Evolutionary conservation across 164 flowering plant genomes (phyloP).

Genomic region (Vitis rotundifolia): DNA sequence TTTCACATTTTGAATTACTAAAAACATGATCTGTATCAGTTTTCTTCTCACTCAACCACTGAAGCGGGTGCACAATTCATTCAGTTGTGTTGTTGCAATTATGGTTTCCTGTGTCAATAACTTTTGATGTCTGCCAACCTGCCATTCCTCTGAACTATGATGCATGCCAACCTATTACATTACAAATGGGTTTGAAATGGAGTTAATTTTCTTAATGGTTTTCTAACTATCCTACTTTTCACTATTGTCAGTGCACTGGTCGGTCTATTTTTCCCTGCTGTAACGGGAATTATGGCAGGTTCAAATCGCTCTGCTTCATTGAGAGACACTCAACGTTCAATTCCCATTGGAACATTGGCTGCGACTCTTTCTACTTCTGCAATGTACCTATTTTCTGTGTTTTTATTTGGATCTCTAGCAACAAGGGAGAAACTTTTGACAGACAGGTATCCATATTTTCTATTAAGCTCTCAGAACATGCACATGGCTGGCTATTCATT

Average conservation of each 20-base stretch:
- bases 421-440: constrained; percentile 87
- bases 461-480: background rate
- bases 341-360: constrained; percentile 92
- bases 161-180: background rate
- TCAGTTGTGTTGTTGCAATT: too few species aligned
- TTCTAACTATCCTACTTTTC: constrained; percentile 9
- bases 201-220: background rate
- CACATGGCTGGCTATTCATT: background rate
- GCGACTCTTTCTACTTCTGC: constrained; percentile 83
- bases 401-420: constrained; percentile 92
- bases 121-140: too few species aligned
- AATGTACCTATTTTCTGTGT: constrained; percentile 74
- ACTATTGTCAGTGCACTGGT: constrained; percentile 79
- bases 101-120: too few species aligned
- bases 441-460: constrained; percentile 61
- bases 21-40: too few species aligned
- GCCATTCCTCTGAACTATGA: background rate
- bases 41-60: too few species aligned
- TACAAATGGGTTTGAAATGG: background rate
- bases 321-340: constrained; percentile 94
- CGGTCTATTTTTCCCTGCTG: constrained; percentile 99
- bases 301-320: constrained; percentile 98
- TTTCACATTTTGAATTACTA: too few species aligned
- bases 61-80: too few species aligned
- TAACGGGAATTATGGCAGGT: constrained; percentile 99